Evolutionary conservation across 441 rosid species (phyloP).

Genomic region (Raphanus hybrid): DNA sequence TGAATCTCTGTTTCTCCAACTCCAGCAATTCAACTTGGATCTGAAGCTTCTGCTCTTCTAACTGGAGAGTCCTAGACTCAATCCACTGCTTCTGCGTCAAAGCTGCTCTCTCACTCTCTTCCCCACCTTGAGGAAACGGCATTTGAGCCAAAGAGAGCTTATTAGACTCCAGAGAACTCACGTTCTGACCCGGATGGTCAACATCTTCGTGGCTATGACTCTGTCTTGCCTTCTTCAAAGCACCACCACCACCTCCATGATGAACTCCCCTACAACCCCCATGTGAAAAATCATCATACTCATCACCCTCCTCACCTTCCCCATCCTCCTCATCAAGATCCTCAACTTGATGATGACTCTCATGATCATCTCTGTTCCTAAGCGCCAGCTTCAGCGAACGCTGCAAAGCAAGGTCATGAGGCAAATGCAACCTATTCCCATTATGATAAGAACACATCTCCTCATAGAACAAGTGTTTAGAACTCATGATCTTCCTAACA

Average conservation of each 20-base stretch:
- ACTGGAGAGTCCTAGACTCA: too few relatives aligned
- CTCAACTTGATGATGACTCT: constrained; percentile 47
- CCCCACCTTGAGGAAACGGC: too few relatives aligned
- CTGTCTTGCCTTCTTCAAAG: constrained; percentile 65
- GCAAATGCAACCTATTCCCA: constrained; percentile 82
- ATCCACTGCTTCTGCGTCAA: too few relatives aligned
- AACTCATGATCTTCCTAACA: constrained; percentile 80
- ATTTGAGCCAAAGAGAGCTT: too few relatives aligned
- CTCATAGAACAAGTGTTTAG: constrained; percentile 90
- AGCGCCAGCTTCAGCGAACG: constrained; percentile 79
- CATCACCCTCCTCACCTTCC: constrained; percentile 80
- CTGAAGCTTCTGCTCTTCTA: too few relatives aligned
- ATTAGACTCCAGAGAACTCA: constrained; percentile 3
- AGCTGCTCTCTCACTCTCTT: too few relatives aligned
- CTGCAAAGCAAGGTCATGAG: constrained; percentile 86
- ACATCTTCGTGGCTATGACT: constrained; percentile 59
- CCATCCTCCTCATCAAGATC: constrained; percentile 76
- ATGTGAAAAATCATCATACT: constrained; percentile 47
- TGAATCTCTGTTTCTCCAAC: constrained; percentile 49
- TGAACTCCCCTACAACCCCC: constrained; percentile 50
- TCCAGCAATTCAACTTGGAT: too few relatives aligned
- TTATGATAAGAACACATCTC: constrained; percentile 99
- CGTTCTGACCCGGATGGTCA: constrained; percentile 48
- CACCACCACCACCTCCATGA: constrained; percentile 49
- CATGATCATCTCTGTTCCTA: constrained; percentile 71